Evolutionary conservation across 495 filamentous ascomycete species (phyloP).

Genomic region (Thermochaetoides thermophila): DNA sequence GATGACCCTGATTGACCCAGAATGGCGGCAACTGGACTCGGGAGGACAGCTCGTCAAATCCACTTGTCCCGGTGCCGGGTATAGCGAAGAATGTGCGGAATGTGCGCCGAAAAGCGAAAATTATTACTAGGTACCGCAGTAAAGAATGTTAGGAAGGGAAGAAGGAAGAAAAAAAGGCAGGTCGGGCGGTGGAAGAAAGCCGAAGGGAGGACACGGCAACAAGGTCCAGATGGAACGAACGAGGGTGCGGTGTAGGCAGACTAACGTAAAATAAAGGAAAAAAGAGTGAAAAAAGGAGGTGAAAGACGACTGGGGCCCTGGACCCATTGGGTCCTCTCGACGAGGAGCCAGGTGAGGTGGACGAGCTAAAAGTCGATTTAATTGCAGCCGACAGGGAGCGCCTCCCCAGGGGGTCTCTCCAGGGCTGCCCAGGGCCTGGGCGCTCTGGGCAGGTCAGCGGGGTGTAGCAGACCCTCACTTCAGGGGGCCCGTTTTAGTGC

Average conservation of each 20-base stretch:
- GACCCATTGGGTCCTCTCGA: no score
- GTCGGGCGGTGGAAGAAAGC: constrained; percentile 2
- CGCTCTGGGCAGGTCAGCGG: no score
- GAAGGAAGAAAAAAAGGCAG: constrained; percentile 7
- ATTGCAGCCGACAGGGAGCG: constrained; percentile 12
- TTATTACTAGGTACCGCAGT: constrained; percentile 13
- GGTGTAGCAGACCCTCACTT: no score
- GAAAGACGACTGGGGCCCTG: constrained; percentile 10
- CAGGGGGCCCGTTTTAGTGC: constrained; percentile 1
- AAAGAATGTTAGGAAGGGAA: constrained; percentile 14
- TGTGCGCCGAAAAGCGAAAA: no score
- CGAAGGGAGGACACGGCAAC: constrained; percentile 8
- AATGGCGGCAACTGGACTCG: no score
- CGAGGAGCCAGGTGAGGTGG: no score
- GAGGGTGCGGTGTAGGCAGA: constrained; percentile 12
- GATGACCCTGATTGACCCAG: no score
- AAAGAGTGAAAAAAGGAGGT: constrained; percentile 14
- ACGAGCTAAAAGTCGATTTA: constrained; percentile 16
- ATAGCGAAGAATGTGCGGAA: no score
- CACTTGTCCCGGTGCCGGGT: constrained; percentile 1
- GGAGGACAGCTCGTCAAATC: constrained; percentile 2
- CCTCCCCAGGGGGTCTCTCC: no score
- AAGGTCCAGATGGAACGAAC: constrained; percentile 15
- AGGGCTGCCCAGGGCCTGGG: no score
- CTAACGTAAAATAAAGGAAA: constrained; percentile 9